A percentile compares a stretch with the other conserved stretches of the same genome.
Evolutionary conservation across 78 protist genomes (phyloP).

Genomic region (Planoprotostelium fungivorum): DNA sequence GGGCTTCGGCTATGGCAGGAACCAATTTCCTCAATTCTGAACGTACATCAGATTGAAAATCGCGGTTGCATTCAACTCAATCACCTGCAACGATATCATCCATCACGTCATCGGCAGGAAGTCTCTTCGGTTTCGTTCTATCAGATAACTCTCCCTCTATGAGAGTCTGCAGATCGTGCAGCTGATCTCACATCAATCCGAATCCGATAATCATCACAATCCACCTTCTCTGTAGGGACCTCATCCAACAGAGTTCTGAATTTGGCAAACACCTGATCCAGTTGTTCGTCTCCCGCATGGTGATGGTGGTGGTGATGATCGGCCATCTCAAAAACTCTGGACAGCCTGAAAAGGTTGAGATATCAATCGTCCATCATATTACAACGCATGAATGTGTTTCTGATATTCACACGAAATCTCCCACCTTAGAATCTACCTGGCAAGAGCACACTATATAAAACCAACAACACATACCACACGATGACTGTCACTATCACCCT

Average conservation of each 20-base stretch:
- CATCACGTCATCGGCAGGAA: not conserved
- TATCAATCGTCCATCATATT: too few species aligned
- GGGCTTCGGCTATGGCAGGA: slow-evolving; percentile 5
- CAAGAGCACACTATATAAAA: too few species aligned
- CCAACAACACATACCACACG: not conserved
- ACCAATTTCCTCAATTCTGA: not conserved
- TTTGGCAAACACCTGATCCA: not conserved
- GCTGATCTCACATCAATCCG: not conserved
- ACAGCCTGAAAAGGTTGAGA: too few species aligned
- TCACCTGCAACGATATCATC: not conserved
- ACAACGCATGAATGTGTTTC: too few species aligned
- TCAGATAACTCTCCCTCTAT: not conserved
- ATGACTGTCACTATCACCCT: not conserved
- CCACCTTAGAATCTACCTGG: too few species aligned
- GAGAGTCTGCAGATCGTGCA: not conserved
- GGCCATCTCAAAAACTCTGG: not conserved
- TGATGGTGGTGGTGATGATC: too few species aligned
- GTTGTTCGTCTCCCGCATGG: not conserved
- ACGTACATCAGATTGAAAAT: too few species aligned
- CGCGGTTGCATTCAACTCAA: not conserved
- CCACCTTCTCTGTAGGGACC: not conserved
- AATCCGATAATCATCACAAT: not conserved
- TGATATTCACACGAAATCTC: too few species aligned
- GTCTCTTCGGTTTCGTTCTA: not conserved
- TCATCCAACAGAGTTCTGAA: not conserved